Percentiles rank a stretch among this genome's conserved stretches.
These are phyloP conservation scores for Aquilaria malaccensis DNA, from an alignment of 345 rosid species.

Conservation along the genomic window DNA sequence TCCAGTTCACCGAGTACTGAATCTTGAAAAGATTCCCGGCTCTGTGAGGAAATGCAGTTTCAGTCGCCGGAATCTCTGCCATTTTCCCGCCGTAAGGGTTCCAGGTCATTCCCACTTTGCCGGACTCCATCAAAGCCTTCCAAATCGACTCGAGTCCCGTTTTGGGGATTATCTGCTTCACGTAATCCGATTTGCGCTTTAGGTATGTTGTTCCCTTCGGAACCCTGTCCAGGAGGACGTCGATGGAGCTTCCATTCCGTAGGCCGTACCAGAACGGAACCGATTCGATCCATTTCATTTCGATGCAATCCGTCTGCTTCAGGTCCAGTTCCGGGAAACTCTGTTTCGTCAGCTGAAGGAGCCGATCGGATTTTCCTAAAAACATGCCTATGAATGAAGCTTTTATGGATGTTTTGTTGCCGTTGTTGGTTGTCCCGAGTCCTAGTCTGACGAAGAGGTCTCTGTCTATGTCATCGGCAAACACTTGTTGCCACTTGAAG, in stretches of 20 bases:
- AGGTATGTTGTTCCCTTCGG: conserved; percentile 11
- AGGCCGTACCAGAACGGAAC: conserved; percentile 12
- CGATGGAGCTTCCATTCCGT: conserved; percentile 18
- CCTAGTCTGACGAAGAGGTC: conserved; percentile 31
- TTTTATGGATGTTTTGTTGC: conserved; percentile 14
- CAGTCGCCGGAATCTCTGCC: conserved; percentile 29
- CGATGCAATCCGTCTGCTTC: conserved; percentile 26
- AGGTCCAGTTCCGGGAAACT: conserved; percentile 29
- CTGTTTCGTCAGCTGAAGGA: conserved; percentile 17
- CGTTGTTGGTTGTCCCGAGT: conserved; percentile 8
- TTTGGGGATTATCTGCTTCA: not conserved
- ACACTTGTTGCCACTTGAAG: conserved; percentile 21
- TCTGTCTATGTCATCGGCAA: conserved; percentile 16
- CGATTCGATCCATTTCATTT: conserved; percentile 35
- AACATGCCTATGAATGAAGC: conserved; percentile 29
- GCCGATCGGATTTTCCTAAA: conserved; percentile 21
- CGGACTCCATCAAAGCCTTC: too few relatives aligned
- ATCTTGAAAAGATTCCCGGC: conserved; percentile 36
- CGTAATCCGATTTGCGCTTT: conserved; percentile 44
- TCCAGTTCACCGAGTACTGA: conserved; percentile 31
- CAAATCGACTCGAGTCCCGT: too few relatives aligned
- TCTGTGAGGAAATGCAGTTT: conserved; percentile 43
- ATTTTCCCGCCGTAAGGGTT: conserved; percentile 37
- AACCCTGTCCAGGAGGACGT: not conserved
- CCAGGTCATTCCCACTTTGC: too few relatives aligned